These are phyloP conservation scores for Citrus unshiu DNA, from an alignment of 345 rosid species.

Conservation along the genomic window DNA sequence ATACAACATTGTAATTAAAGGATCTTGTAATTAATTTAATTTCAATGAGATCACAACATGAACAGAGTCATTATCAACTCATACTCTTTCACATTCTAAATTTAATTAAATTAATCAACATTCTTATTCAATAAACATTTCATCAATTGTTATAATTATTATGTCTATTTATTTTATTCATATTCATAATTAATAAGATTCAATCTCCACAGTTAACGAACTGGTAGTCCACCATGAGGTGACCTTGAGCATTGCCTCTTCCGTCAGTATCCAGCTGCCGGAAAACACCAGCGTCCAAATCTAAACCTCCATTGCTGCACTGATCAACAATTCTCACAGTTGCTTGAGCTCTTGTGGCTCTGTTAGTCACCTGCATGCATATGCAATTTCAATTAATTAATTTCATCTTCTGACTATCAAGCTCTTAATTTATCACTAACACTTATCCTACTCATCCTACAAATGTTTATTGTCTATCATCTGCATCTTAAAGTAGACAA, in stretches of 20 bases:
- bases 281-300: constrained; percentile 50
- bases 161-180: too few species aligned
- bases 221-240: constrained; percentile 33
- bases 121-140: neutral
- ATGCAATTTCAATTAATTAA: neutral
- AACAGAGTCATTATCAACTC: too few species aligned
- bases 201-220: constrained; percentile 33
- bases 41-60: too few species aligned
- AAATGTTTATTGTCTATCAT: too few species aligned
- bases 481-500: too few species aligned
- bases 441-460: too few species aligned
- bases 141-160: neutral
- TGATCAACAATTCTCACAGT: constrained; percentile 68
- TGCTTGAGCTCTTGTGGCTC: constrained; percentile 33
- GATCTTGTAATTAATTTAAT: too few species aligned
- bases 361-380: constrained; percentile 47
- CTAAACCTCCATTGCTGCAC: constrained; percentile 60
- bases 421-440: too few species aligned
- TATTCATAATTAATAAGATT: neutral
- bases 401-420: too few species aligned
- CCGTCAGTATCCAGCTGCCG: constrained; percentile 42
- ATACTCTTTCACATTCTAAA: too few species aligned
- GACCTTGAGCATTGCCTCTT: constrained; percentile 31
- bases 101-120: too few species aligned
- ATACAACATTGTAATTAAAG: too few species aligned